Base-by-base conservation (phyloP, 768 basidiomycete species). In the Piloderma croceum region DNA sequence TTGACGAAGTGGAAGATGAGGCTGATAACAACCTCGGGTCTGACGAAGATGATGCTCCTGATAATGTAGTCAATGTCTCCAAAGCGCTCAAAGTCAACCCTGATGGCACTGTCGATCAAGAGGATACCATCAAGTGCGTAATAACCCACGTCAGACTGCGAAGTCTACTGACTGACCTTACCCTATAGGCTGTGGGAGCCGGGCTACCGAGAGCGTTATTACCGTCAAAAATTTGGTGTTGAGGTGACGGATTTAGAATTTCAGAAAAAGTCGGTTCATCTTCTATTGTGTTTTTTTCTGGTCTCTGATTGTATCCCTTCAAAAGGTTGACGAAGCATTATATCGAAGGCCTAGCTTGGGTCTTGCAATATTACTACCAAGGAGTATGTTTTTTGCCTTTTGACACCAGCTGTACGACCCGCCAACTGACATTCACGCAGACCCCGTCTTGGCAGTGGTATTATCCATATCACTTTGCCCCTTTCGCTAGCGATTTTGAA, bases 381-480 rank as follows among this genome's bases (percentile, higher is more conserved):
- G 96, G 96, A 53, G 92, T 96, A 61, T 46, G 79, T 63, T 18
- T 24, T 39, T 15, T 36, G 29, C 27, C 27, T 15, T n/a, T n/a
- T n/a, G 23, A 37, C 33, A 31, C 36, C 29, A n/a, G 6, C 24
- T 6, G 4, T 21, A 10, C 15, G n/a, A n/a, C n/a, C n/a, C n/a
- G 31, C 4, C 39, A 17, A n/a, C 37, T 38, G 33, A 58, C 43
- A 24, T 40, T 20, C 42, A 25, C 34, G 32, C 44, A 85, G 90
- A 79, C 88, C 6, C 87, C 89, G 3, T 96, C 93, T 3, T 98
- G 94, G 94, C 81, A 92, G 55, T 99, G 96, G 96, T 99, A 85
- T 65, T 98, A 97, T 60, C 96, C 96, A 2, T 93, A 86, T 54
- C 96, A 99, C 62, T 99, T 96, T 59, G 90, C 96, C 10, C 96